Conservation (phyloP, 768 basidiomycete species). For the Lentinus tigrinus region DNA sequence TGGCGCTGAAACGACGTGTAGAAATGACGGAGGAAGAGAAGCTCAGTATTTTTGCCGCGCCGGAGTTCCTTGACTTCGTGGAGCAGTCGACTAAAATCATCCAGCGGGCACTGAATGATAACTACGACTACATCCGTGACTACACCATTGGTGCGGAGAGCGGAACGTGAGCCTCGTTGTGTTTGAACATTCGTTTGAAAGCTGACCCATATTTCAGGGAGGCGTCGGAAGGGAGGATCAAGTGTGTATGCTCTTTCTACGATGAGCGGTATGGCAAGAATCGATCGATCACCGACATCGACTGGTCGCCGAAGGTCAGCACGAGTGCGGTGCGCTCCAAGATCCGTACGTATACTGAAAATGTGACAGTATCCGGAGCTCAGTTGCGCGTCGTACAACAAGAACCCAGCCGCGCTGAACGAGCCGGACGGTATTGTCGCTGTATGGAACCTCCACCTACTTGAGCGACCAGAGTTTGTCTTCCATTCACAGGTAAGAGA, state of each 20-base stretch:
- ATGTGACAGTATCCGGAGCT: constrained; percentile 84
- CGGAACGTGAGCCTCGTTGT: constrained; percentile 58
- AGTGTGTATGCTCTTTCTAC: constrained; percentile 90
- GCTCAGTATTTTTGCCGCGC: constrained; percentile 75
- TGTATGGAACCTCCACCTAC: constrained; percentile 94
- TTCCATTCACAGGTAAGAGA: constrained; percentile 92
- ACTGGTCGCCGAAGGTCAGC: constrained; percentile 94
- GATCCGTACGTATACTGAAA: not conserved
- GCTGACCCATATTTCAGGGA: constrained; percentile 49
- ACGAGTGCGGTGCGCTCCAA: not conserved
- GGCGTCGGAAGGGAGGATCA: constrained; percentile 87
- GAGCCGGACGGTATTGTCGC: constrained; percentile 97
- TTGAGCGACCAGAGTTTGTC: constrained; percentile 95
- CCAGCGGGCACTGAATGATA: constrained; percentile 91
- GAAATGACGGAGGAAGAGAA: constrained; percentile 89
- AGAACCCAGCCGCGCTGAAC: constrained; percentile 88
- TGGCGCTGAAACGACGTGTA: constrained; percentile 28
- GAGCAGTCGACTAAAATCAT: constrained; percentile 94
- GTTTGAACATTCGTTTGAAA: not conserved
- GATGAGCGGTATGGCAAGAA: constrained; percentile 92
- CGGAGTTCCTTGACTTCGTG: constrained; percentile 92
- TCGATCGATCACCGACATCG: constrained; percentile 91
- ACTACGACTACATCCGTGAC: constrained; percentile 95
- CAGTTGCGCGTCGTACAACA: constrained; percentile 95
- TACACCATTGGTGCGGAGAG: constrained; percentile 90